Base-by-base conservation (phyloP, 164 flowering plant species). In the Stephania yunnanensis region DNA sequence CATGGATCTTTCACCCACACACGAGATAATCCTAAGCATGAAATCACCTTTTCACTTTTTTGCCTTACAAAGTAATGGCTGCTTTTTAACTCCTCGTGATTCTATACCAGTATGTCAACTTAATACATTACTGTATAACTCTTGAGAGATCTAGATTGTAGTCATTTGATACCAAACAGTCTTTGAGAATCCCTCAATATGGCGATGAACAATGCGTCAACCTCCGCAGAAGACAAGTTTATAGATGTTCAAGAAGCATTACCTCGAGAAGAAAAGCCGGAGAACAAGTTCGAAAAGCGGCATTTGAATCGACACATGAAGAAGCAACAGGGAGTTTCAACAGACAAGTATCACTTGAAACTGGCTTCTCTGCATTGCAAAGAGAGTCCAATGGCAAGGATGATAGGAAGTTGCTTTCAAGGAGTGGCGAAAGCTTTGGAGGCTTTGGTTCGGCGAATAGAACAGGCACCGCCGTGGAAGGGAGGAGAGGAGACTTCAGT, bases 331-430 rank as follows among this genome's bases (percentile, higher is more conserved):
- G 79, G 83, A 79, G 78, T 76, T 86, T 95, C 67, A 87, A 85
- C 75, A 75, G 95, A 78, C 99, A 95, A 78, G 95, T 95, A 2
- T 93, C 98, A 0, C 84, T 95, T 0, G 99, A 95, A 81, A 95
- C 99, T 0, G 97, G 97, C 0, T 92, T 93, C 69, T 87, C 99
- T 3, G 92, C 77, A 13, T 85, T 93, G 9, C 80, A 82, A 20
- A 82, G 84, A 55, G 92, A 85, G 61, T 73, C 87, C 6, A 84
- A 76, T 69, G 82, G 5, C 8, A 86, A 81, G 68, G 85, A 83
- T 31, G 89, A 87, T 12, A 79, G 79, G 52, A 82, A 50, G 74
- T 74, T 77, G 69, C 87, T 96, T 44, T 58, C 81, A 6, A 92
- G 99, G 73, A 95, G 88, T 72, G 97, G 97, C 5, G 76, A 73